A percentile compares a stretch with the other conserved stretches of the same genome.
phyloP scores from a whole-genome alignment of 805 yeast species.

The Spathaspora girioi region DNA sequence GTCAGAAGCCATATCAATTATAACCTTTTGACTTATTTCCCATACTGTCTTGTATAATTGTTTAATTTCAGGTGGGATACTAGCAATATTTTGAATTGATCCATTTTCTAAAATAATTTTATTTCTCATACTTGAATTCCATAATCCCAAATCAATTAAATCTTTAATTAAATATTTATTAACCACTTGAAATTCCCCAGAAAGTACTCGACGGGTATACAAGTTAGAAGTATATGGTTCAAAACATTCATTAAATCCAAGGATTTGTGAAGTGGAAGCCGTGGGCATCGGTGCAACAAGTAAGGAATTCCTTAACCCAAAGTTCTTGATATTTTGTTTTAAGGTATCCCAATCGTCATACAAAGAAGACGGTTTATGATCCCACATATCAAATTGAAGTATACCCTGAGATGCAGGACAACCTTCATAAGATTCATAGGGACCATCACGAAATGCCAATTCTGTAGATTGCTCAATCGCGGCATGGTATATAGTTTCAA shows the following conservation, averaged over 20 bases:
- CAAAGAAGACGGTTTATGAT: conserved; percentile 66
- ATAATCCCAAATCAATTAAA: conserved; percentile 73
- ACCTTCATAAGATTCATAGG: conserved; percentile 71
- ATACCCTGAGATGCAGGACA: conserved; percentile 88
- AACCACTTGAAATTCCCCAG: conserved; percentile 93
- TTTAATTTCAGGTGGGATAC: conserved; percentile 72
- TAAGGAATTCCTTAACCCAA: conserved; percentile 84
- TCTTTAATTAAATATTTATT: conserved; percentile 84
- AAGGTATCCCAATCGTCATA: conserved; percentile 79
- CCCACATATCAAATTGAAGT: conserved; percentile 88
- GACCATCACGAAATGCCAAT: conserved; percentile 65
- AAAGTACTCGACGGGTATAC: conserved; percentile 82
- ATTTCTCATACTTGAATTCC: conserved; percentile 79
- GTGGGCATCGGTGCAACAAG: conserved; percentile 97
- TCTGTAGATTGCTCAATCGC: conserved; percentile 86
- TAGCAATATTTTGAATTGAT: conserved; percentile 73
- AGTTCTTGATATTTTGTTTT: conserved; percentile 51
- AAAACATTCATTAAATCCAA: conserved; percentile 92
- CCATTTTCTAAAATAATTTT: conserved; percentile 75
- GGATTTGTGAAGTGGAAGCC: conserved; percentile 93
- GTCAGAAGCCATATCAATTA: conserved; percentile 85
- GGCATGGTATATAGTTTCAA: conserved; percentile 94
- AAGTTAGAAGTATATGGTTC: conserved; percentile 95
- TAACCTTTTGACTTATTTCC: conserved; percentile 86
- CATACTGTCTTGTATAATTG: conserved; percentile 89